A percentile compares a stretch with the other conserved stretches of the same genome.
phyloP scores from a whole-genome alignment of 257 asterid species.

The Solanum dulcamara region DNA sequence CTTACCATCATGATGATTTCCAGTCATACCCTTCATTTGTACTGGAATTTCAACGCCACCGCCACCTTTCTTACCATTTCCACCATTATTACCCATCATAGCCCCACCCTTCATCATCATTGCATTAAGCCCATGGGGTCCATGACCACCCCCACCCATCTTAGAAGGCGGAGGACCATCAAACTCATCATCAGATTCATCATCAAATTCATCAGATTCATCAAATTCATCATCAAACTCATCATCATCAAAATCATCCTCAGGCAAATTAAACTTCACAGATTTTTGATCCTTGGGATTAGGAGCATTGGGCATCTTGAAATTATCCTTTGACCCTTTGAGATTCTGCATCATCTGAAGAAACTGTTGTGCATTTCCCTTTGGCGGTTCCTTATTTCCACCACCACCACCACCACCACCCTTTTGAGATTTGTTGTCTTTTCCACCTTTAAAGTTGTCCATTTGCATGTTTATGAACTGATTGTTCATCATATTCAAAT shows the following conservation, averaged over 20 bases:
- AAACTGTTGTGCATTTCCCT: constrained; percentile 14
- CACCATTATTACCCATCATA: constrained; percentile 13
- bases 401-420: constrained; percentile 25
- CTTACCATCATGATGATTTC: constrained; percentile 16
- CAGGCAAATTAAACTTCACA: constrained; percentile 44
- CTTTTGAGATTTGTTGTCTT: constrained; percentile 32
- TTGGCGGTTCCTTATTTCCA: constrained; percentile 21
- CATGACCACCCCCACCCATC: constrained; percentile 11
- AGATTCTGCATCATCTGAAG: constrained; percentile 10
- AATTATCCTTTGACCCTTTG: not conserved
- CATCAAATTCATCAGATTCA: constrained; percentile 3
- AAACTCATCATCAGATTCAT: constrained; percentile 21
- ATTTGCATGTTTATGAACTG: constrained; percentile 42
- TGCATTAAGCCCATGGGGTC: constrained; percentile 9
- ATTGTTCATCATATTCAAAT: constrained; percentile 12
- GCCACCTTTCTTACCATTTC: constrained; percentile 32
- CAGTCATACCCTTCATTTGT: constrained; percentile 28
- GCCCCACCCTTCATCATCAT: constrained; percentile 21
- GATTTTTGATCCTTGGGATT: constrained; percentile 46
- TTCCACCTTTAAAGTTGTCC: constrained; percentile 26
- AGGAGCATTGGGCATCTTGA: constrained; percentile 12
- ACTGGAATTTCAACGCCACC: constrained; percentile 19
- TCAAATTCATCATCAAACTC: not conserved
- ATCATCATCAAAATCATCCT: constrained; percentile 26
- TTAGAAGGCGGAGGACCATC: constrained; percentile 14